Conservation (phyloP, 371 early-diverging fungal species). For the Mucor plumbeus region DNA sequence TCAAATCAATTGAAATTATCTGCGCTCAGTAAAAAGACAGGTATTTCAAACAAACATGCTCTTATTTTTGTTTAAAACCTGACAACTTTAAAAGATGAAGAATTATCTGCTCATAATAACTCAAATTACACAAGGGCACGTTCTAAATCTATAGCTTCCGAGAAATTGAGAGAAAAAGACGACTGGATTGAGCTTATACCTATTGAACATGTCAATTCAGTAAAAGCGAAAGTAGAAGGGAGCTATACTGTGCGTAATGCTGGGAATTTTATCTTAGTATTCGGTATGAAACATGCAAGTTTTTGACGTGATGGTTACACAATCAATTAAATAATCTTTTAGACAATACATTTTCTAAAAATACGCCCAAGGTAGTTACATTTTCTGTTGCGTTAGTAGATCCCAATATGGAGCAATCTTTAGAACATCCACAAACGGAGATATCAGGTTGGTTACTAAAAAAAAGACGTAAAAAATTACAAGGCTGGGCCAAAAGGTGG, state of each 20-base stretch:
- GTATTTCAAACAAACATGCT: neutral
- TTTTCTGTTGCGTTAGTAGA: slow-evolving; percentile 67
- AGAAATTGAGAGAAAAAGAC: slow-evolving; percentile 12
- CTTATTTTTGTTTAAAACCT: slow-evolving; percentile 16
- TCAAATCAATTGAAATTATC: neutral
- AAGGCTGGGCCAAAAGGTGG: slow-evolving; percentile 81
- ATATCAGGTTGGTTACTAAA: slow-evolving; percentile 71
- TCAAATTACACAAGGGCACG: slow-evolving; percentile 13
- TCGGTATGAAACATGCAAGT: slow-evolving; percentile 29
- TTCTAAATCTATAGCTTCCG: slow-evolving; percentile 19
- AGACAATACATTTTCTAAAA: slow-evolving; percentile 88
- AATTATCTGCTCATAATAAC: slow-evolving; percentile 7
- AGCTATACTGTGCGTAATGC: slow-evolving; percentile 37
- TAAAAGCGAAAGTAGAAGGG: slow-evolving; percentile 5
- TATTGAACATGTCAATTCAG: slow-evolving; percentile 17
- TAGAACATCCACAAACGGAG: slow-evolving; percentile 13
- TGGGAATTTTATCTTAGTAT: slow-evolving; percentile 46
- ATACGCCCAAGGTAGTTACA: slow-evolving; percentile 83
- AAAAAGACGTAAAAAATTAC: slow-evolving; percentile 85
- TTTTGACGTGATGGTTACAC: slow-evolving; percentile 1
- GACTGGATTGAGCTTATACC: slow-evolving; percentile 17
- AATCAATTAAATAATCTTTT: neutral
- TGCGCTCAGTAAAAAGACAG: neutral
- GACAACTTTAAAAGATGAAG: slow-evolving; percentile 21
- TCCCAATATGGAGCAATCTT: slow-evolving; percentile 26